Evolutionary conservation across 148 eudicot species (phyloP), one percentile per base, ranked within the genome.

Genomic region (Nepenthes mirabilis): DNA sequence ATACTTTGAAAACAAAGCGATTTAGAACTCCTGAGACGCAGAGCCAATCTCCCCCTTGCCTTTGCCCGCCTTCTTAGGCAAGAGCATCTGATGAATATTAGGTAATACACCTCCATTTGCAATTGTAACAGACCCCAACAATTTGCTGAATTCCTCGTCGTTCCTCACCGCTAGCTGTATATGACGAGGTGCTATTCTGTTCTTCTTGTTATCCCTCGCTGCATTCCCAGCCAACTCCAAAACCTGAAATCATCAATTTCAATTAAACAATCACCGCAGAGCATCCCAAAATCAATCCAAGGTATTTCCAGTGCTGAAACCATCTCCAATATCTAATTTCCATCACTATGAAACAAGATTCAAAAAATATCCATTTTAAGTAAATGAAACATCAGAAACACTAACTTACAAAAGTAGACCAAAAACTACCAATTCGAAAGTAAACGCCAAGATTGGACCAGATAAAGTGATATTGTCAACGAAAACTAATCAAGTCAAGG

Each of bases 171-270:
- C 76, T 3, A 72, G 63, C 50, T 67, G 76, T n/a, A 72, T 72
- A 36, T 72, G 76, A 14, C 76, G 33, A 14, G 76, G 76, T 54
- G 67, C 76, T 8, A 72, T 72, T 14, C 76, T 57, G 55, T 58
- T 72, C 68, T 67, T 72, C 72, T 72, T 72, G 72, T 72, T 72
- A 47, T 72, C 76, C 23, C 76, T 72, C 1, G 76, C 76, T 5
- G 71, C 76, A 40, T 72, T 72, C 12, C 76, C 76, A 58, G 76
- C 76, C 47, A 72, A 62, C 43, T 72, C 76, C 68, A 72, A 55
- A 12, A 72, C 76, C 76, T 72, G 34, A 1, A 55, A 14, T 8
- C 51, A n/a, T 14, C 35, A 9, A 9, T 40, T 9, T 6, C 53
- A 12, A 1, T 1, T 35, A 32, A 52, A 8, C 58, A 1, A 57